Base-by-base conservation (phyloP, 495 filamentous ascomycete genomes). In the Penicillium fimorum region DNA sequence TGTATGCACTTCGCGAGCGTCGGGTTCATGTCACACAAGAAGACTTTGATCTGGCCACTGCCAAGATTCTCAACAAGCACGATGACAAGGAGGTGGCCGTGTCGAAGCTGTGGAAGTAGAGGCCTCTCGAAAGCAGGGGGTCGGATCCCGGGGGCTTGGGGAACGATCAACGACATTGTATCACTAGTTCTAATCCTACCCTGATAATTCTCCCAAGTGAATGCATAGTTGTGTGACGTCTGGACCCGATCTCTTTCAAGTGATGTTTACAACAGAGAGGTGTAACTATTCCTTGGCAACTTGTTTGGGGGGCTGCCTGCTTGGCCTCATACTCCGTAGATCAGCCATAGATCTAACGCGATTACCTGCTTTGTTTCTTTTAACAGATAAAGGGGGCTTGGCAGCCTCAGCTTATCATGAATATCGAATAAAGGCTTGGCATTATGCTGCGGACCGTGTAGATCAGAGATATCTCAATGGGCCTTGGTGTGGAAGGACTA, bases 51-150 rank as follows among this genome's bases (percentile, higher is more conserved):
- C 80, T 99, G 60, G 94, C 94, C 25, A 97, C 95, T 4, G 94
- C 94, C 66, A 99, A 99, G 88, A 93, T 99, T 48, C 84, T 99
- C 68, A 97, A 97, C 81, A 97, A 97, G 81, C 94, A 99, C 70
- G 94, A 99, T 65, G 94, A 99, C 71, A 99, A 97, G 81, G 91
- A 96, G 72, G 90, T 87, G 56, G 87, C 82, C 72, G 79, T 96
- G 58, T 87, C 85, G 53, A 96, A 96, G 75, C 76, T 96, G 65
- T 96, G 90, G 89, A 96, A 96, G 83, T 96, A 90, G 50, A 58
- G 32, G 7, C 27, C n/a, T 15, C 38, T 37, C 37, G 8, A 41
- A 60, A 29, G 40, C 40, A 20, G 18, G 18, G 30, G 58, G 41
- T 35, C 6, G 24, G 47, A 48, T 56, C 15, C 30, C 12, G 32